A percentile compares a stretch with the other conserved stretches of the same genome.
These are phyloP conservation scores for Marvania coccoides DNA, from an alignment of 139 green algal genomes.

Conservation along the genomic window DNA sequence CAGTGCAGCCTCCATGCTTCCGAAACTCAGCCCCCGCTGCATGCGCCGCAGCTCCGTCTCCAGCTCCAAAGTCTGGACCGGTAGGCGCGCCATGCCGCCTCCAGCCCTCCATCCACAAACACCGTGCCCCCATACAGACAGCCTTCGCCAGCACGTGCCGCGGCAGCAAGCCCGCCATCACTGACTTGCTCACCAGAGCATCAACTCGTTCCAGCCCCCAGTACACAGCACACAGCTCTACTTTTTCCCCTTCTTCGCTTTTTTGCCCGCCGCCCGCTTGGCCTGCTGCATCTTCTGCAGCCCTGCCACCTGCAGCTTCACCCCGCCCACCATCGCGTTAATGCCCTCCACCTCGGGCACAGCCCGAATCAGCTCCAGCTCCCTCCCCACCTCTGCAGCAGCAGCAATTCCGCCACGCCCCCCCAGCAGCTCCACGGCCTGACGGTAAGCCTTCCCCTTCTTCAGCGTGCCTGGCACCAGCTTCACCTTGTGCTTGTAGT, in stretches of 20 bases:
- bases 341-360: constrained; percentile 81
- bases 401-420: constrained; percentile 23
- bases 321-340: constrained; percentile 67
- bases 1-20: no score
- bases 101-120: not conserved
- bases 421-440: constrained; percentile 66
- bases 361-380: constrained; percentile 55
- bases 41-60: no score
- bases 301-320: constrained; percentile 80
- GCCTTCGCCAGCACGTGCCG: not conserved
- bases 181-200: not conserved
- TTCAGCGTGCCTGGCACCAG: constrained; percentile 72
- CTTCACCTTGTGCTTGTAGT: constrained; percentile 89
- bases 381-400: not conserved
- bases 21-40: no score
- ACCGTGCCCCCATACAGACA: not conserved
- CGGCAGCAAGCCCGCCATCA: not conserved
- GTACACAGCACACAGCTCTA: not conserved
- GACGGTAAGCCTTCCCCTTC: constrained; percentile 81
- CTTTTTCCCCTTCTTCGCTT: constrained; percentile 1
- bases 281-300: constrained; percentile 70
- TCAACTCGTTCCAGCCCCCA: not conserved
- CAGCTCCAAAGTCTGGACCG: not conserved
- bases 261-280: constrained; percentile 2
- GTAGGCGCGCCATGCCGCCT: not conserved